Conservation (phyloP, 257 asterid genomes). For the Cynanchum wilfordii region DNA sequence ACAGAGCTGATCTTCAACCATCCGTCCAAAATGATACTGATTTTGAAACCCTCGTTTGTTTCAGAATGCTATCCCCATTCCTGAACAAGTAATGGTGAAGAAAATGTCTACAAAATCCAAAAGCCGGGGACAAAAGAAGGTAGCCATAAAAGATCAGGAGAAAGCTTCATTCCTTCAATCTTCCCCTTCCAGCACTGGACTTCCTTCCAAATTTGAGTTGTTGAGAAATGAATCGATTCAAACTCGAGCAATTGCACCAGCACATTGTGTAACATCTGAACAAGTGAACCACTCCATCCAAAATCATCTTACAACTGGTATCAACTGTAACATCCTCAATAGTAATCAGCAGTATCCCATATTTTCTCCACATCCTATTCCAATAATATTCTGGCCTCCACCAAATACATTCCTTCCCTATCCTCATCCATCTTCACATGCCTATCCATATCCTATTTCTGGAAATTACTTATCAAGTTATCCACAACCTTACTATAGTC, state of each 20-base stretch:
- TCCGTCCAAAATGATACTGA: background rate
- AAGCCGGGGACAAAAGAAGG: conserved; percentile 9
- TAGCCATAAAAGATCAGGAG: conserved; percentile 4
- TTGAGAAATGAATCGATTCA: conserved; percentile 13
- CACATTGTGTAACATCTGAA: conserved; percentile 8
- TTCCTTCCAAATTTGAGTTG: conserved; percentile 7
- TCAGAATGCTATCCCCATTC: conserved; percentile 15
- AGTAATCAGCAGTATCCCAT: conserved; percentile 13
- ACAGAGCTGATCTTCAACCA: background rate
- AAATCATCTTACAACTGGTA: background rate
- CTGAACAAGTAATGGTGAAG: background rate
- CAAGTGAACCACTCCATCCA: background rate
- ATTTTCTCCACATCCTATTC: conserved; percentile 15
- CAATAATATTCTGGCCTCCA: conserved; percentile 25
- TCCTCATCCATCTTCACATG: conserved; percentile 11
- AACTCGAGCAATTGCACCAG: conserved; percentile 9
- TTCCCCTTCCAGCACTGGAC: conserved; percentile 11
- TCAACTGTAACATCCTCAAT: background rate
- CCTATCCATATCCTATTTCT: conserved; percentile 13
- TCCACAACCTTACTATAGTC: conserved; percentile 7
- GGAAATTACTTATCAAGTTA: conserved; percentile 8
- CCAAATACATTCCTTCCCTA: conserved; percentile 3
- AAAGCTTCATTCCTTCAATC: conserved; percentile 6
- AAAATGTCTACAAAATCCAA: background rate
- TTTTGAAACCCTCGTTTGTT: background rate